phyloP scores from a whole-genome alignment of 352 stramenopile species.

The Thraustochytrium sp. region DNA sequence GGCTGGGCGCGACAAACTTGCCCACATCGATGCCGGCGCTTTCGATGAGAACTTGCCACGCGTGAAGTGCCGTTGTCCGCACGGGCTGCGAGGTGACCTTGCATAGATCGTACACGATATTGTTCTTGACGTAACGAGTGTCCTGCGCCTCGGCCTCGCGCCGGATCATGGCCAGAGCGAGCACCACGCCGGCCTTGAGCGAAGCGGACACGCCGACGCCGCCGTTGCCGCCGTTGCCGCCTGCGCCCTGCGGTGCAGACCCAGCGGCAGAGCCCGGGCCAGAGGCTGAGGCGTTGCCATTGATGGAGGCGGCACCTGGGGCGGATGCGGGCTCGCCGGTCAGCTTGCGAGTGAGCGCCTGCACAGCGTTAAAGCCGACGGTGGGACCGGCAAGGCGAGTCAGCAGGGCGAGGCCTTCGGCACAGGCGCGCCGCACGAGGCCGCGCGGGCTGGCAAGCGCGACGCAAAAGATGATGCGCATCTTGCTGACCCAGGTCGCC shows the following conservation, averaged over 20 bases:
- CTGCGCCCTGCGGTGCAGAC: no score
- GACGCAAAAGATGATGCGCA: conserved; percentile 7
- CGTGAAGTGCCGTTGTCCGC: background rate
- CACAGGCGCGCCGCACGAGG: background rate
- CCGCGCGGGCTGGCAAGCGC: background rate
- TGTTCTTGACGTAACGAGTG: conserved; percentile 24
- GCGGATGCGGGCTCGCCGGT: background rate
- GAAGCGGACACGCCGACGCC: background rate
- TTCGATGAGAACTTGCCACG: conserved; percentile 24
- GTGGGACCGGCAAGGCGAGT: background rate
- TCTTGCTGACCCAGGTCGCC: background rate
- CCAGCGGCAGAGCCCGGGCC: no score
- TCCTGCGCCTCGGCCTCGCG: conserved; percentile 8
- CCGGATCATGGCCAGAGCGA: conserved; percentile 11
- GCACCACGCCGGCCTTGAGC: background rate
- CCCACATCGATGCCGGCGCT: conserved; percentile 4
- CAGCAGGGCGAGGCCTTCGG: background rate
- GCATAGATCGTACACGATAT: conserved; percentile 25
- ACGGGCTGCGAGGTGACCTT: conserved; percentile 31
- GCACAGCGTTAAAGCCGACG: background rate
- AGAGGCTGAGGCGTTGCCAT: no score
- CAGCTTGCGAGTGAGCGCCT: background rate
- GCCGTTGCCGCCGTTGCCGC: background rate
- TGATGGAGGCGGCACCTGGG: no score
- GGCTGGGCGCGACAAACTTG: background rate